Percentiles rank a stretch among this genome's conserved stretches.
These are phyloP conservation scores for Passalora sequoiae DNA, from an alignment of 2,329 filamentous ascomycete genomes.

Conservation along the genomic window DNA sequence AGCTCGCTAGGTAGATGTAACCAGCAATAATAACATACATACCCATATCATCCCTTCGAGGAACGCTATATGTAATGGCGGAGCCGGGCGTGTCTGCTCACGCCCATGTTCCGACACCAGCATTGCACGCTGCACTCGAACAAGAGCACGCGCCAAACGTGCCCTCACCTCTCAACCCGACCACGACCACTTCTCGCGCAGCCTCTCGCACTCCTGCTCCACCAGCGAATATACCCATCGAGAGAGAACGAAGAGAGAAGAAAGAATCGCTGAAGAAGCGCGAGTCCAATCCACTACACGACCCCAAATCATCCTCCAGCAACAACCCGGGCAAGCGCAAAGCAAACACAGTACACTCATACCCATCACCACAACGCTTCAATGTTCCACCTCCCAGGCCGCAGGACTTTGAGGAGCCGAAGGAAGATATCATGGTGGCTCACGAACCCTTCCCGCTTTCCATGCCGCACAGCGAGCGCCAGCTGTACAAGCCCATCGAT, in stretches of 20 bases:
- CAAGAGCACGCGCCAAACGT: conserved; percentile 58
- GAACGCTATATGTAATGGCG: too few relatives aligned
- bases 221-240: too few relatives aligned
- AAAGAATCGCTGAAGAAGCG: conserved; percentile 50
- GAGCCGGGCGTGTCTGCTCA: conserved; percentile 9
- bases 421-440: conserved; percentile 43
- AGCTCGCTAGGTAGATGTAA: too few relatives aligned
- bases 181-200: conserved; percentile 31
- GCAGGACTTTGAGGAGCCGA: conserved; percentile 47
- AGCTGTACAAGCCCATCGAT: conserved; percentile 47
- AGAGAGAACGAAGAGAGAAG: conserved; percentile 50
- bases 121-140: conserved; percentile 15
- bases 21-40: too few relatives aligned
- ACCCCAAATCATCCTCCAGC: conserved; percentile 2
- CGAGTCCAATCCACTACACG: conserved; percentile 34
- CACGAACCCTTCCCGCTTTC: conserved; percentile 44
- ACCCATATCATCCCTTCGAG: too few relatives aligned
- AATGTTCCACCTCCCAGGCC: conserved; percentile 45
- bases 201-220: conserved; percentile 34
- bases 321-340: conserved; percentile 33
- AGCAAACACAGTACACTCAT: conserved; percentile 32
- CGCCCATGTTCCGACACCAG: conserved; percentile 7
- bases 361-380: conserved; percentile 48
- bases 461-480: conserved; percentile 38
- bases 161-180: conserved; percentile 69